Evolutionary conservation across 192 early-diverging fungal genomes (phyloP).

Genomic region (Backusella australiensis): DNA sequence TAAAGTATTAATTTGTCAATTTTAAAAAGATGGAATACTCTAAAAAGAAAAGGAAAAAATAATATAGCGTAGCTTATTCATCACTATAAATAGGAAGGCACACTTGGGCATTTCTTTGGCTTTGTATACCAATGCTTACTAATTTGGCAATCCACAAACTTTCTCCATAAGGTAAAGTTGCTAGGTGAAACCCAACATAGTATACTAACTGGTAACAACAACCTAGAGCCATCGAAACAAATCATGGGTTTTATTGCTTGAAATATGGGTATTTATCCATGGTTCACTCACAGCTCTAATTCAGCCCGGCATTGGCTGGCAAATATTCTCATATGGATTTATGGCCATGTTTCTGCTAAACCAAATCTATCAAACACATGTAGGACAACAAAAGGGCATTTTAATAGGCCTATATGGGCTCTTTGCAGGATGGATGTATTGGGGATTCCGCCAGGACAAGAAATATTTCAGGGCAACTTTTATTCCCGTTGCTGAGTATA

Average conservation of each 20-base stretch:
- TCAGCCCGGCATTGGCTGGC: constrained; percentile 32
- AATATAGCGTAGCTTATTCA: too few relatives aligned
- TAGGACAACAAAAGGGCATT: not conserved
- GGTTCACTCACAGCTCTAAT: constrained; percentile 29
- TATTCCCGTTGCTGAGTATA: constrained; percentile 24
- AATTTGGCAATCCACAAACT: constrained; percentile 34
- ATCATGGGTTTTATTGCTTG: constrained; percentile 26
- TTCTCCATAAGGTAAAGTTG: constrained; percentile 23
- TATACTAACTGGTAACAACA: not conserved
- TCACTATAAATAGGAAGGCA: constrained; percentile 18
- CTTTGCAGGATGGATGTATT: constrained; percentile 7
- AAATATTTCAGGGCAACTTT: constrained; percentile 23
- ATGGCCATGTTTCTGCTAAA: constrained; percentile 26
- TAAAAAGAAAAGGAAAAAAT: too few relatives aligned
- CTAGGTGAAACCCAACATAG: not conserved
- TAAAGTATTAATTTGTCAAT: not conserved
- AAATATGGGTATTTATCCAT: constrained; percentile 34
- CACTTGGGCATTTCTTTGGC: constrained; percentile 27
- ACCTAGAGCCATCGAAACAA: constrained; percentile 32
- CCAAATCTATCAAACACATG: constrained; percentile 22
- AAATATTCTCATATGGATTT: constrained; percentile 33
- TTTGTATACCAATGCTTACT: constrained; percentile 33
- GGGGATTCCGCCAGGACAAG: constrained; percentile 12
- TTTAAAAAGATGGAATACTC: not conserved
- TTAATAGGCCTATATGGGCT: not conserved